Base-by-base conservation (phyloP, 306 rosid genomes). In the Prunus salicina region DNA sequence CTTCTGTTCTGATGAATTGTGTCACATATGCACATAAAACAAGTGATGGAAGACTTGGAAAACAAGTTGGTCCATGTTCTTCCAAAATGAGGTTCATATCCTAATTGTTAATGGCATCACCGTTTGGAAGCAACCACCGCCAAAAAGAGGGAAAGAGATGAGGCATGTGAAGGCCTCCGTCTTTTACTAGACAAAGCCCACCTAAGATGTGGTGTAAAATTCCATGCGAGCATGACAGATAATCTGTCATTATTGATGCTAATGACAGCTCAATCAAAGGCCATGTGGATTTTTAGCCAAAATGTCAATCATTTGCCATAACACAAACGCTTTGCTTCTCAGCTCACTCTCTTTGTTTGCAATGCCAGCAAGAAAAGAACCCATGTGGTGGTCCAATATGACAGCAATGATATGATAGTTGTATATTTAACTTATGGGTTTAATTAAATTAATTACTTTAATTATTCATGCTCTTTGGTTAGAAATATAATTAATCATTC, bases 101-200 rank as follows among this genome's bases (percentile, higher is more conserved):
- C 38, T 32, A 5, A 32, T 62, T 6, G 14, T 8, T 6, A 62
- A 62, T 38, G 51, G 16, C 50, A 19, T 7, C 71, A 25, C 20
- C 13, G 16, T 49, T 73, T 76, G 71, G 78, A 76, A 76, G 77
- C 74, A 64, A 63, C 72, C 83, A 38, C 65, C 60, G 46, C 67
- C 51, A 51, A 50, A 27, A 24, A 63, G 72, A 22, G 8, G 43
- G n/a, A 28, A 19, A 65, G 62, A 60, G 43, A 52, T 49, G 38
- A 16, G 46, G 73, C 78, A 70, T 64, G 78, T 82, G 73, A 62
- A 28, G 15, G 76, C 60, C 46, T 64, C 62, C 61, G 46, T 73
- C 63, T 67, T 73, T 71, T 12, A 14, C 32, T 72, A 41, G 67
- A 32, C 66, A 27, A 82, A 32, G 61, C 79, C 64, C 25, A 25